Base-by-base conservation (phyloP, 805 yeast genomes). In the Candida sithepensis region DNA sequence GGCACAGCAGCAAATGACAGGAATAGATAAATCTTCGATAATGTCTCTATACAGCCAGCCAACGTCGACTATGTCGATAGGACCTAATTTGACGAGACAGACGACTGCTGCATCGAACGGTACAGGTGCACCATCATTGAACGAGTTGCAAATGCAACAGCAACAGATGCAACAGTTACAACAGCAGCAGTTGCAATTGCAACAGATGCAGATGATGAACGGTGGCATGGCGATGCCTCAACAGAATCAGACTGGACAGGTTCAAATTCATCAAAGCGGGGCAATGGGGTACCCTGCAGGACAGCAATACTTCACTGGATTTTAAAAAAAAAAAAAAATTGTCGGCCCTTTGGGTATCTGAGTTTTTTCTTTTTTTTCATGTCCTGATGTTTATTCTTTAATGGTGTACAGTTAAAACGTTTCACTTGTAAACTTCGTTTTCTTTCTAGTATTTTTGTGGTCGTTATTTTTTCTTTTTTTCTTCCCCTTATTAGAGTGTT, bases 221-320 rank as follows among this genome's bases (percentile, higher is more conserved):
- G 21, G 34, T 30, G 34, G 32, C 18, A 34, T 20, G 30, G 36
- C 39, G 41, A 41, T 38, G 44, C 43, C 22, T 46, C 55, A 44
- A 18, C 45, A 45, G n/a, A 24, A 20, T 4, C 41, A 39, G 18
- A 18, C 16, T 3, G 24, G 24, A 13, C 41, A 39, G 18, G 41
- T 22, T 8, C 47, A 36, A 37, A 41, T 43, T 41, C 47, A 40
- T 13, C 47, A 20, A 32, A 26, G 40, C 24, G 43, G 53, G 18
- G 19, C 22, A 47, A 46, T 20, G 39, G 43, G 24, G 10, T 24
- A 14, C 26, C 39, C 38, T 16, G 34, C 46, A 14, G 41, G 34
- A 20, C 56, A 42, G 41, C 44, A 45, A 24, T 56, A 50, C 30
- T 59, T 57, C 36, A 51, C 49, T 2, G 63, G 63, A 13, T 59